These are phyloP conservation scores for Chaetomium strumarium DNA, from an alignment of 2,329 filamentous ascomycete species.

Conservation along the genomic window DNA sequence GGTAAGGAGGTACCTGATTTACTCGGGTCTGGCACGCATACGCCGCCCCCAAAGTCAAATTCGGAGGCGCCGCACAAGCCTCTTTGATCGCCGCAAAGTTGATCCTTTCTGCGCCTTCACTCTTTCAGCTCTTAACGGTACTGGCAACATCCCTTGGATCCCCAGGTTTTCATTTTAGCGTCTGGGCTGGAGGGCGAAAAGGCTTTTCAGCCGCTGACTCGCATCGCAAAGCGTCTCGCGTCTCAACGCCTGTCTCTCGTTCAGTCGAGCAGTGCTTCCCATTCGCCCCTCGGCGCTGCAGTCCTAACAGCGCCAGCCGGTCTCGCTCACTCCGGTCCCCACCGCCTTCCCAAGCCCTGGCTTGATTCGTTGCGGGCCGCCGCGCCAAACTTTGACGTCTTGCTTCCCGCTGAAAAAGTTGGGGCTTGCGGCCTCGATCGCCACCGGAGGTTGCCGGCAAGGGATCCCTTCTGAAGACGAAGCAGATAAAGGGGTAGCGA, in stretches of 20 bases:
- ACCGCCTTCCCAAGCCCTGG: constrained; percentile 1
- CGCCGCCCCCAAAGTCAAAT: constrained; percentile 6
- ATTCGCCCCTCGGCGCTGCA: constrained; percentile 13
- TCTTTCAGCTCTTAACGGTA: neutral
- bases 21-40: neutral
- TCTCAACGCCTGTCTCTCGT: neutral
- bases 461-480: neutral
- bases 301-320: neutral
- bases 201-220: constrained; percentile 1
- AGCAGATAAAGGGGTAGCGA: neutral
- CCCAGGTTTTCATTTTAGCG: too few relatives aligned
- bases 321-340: constrained; percentile 2
- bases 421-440: neutral
- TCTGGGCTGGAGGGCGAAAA: neutral
- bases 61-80: constrained; percentile 6
- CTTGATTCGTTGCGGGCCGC: constrained; percentile 2
- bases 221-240: neutral
- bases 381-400: constrained; percentile 2
- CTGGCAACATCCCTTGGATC: too few relatives aligned
- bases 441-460: constrained; percentile 1
- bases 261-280: neutral
- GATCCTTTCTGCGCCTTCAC: neutral
- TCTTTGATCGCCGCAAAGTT: constrained; percentile 3
- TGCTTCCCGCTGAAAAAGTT: neutral
- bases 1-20: too few relatives aligned